phyloP scores from a whole-genome alignment of 768 basidiomycete genomes.

The Porpolomopsis calyptriformis region DNA sequence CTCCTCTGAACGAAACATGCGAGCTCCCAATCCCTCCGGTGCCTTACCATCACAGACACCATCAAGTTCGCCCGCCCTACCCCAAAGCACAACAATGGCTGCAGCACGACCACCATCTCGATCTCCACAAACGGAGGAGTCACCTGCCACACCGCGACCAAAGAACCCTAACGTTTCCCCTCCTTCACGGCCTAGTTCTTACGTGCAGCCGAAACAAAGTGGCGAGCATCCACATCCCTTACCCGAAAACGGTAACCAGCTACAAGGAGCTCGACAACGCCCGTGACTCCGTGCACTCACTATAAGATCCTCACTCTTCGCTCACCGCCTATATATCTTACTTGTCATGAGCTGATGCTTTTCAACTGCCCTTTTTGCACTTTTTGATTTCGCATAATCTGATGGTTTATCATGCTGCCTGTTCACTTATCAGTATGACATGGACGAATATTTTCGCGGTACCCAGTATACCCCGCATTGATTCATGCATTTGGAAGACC shows the following conservation, averaged over 20 bases:
- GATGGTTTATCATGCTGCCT: slow-evolving; percentile 45
- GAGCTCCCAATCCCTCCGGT: slow-evolving; percentile 27
- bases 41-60: slow-evolving; percentile 7
- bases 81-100: slow-evolving; percentile 10
- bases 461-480: slow-evolving; percentile 44
- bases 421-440: slow-evolving; percentile 40
- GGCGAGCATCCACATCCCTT: slow-evolving; percentile 31
- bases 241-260: slow-evolving; percentile 38
- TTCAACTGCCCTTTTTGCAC: slow-evolving; percentile 19
- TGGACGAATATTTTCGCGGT: slow-evolving; percentile 51
- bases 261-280: slow-evolving; percentile 38
- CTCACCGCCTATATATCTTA: slow-evolving; percentile 10
- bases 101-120: slow-evolving; percentile 13
- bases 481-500: slow-evolving; percentile 34
- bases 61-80: not conserved
- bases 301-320: not conserved
- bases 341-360: slow-evolving; percentile 12
- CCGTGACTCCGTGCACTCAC: slow-evolving; percentile 25
- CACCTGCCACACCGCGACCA: slow-evolving; percentile 32
- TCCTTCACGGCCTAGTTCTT: slow-evolving; percentile 42
- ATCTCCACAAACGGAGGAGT: slow-evolving; percentile 33
- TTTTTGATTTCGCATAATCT: slow-evolving; percentile 41
- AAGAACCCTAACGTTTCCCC: slow-evolving; percentile 25
- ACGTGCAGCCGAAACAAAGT: slow-evolving; percentile 34
- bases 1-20: slow-evolving; percentile 30